phyloP scores from a whole-genome alignment of 352 stramenopile species.

The Pythium angustatum region DNA sequence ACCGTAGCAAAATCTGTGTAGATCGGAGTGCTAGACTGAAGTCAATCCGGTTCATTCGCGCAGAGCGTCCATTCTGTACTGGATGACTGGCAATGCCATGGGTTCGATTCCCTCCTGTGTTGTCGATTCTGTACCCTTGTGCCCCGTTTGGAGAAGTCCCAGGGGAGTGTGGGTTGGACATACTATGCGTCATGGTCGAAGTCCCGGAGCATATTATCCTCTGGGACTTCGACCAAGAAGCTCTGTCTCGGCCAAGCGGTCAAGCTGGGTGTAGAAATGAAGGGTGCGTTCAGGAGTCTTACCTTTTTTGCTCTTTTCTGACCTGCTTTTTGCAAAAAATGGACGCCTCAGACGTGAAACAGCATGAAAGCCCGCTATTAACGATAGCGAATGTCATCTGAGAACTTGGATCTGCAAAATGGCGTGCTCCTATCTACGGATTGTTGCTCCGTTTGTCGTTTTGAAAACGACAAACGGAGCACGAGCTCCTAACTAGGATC shows the following conservation, averaged over 20 bases:
- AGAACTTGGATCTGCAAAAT: conserved; percentile 5
- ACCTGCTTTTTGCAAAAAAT: no score
- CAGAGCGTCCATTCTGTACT: background rate
- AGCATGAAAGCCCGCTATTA: no score
- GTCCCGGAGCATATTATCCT: no score
- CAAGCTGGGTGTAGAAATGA: no score
- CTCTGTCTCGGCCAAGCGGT: no score
- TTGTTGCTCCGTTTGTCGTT: conserved; percentile 11
- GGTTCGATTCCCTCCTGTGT: conserved; percentile 4
- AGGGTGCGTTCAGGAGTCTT: no score
- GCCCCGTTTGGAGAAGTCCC: background rate
- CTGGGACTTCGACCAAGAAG: no score
- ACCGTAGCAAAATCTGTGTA: conserved; percentile 5
- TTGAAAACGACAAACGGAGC: conserved; percentile 13
- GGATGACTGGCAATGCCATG: background rate
- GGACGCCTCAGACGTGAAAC: no score
- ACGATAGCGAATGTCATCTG: conserved; percentile 15
- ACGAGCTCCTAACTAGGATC: conserved; percentile 1
- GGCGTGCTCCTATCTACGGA: conserved; percentile 3
- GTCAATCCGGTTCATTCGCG: conserved; percentile 7
- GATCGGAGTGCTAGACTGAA: background rate
- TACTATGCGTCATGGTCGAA: no score
- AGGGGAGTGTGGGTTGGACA: no score
- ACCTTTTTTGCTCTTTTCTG: no score
- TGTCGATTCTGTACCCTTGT: conserved; percentile 4